Evolutionary conservation across 2,329 filamentous ascomycete genomes (phyloP).

Genomic region (Cercospora janseana): DNA sequence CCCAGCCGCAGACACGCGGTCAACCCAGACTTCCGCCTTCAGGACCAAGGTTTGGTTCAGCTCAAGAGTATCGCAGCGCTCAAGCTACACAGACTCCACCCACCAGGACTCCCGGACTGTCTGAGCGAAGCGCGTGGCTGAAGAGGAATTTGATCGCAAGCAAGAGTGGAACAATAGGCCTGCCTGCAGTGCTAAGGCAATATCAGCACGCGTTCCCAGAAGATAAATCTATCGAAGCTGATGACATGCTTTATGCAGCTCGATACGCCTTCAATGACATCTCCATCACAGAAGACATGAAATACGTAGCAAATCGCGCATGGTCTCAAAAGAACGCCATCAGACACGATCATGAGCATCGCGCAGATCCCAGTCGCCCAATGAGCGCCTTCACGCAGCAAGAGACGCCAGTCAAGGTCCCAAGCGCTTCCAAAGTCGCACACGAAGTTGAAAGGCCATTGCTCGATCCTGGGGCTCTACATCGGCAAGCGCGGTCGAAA

Average conservation of each 20-base stretch:
- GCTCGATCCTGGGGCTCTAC: not conserved
- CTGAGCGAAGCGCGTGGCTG: not conserved
- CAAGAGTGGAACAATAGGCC: not conserved
- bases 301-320: not conserved
- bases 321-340: too few species aligned
- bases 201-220: constrained; percentile 3
- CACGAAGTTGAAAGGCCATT: too few species aligned
- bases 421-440: too few species aligned
- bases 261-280: constrained; percentile 34
- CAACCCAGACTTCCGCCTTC: too few species aligned
- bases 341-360: too few species aligned
- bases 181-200: not conserved
- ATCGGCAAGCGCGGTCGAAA: constrained; percentile 4
- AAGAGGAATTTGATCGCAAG: constrained; percentile 1
- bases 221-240: not conserved
- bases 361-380: too few species aligned
- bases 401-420: too few species aligned
- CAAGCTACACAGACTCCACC: too few species aligned
- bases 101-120: not conserved
- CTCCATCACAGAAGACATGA: constrained; percentile 37
- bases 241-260: constrained; percentile 28
- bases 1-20: too few species aligned
- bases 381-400: too few species aligned
- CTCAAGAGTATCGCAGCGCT: too few species aligned
- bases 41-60: too few species aligned